phyloP scores from a whole-genome alignment of 371 early-diverging fungal genomes.

The Syncephalastrum sp. region DNA sequence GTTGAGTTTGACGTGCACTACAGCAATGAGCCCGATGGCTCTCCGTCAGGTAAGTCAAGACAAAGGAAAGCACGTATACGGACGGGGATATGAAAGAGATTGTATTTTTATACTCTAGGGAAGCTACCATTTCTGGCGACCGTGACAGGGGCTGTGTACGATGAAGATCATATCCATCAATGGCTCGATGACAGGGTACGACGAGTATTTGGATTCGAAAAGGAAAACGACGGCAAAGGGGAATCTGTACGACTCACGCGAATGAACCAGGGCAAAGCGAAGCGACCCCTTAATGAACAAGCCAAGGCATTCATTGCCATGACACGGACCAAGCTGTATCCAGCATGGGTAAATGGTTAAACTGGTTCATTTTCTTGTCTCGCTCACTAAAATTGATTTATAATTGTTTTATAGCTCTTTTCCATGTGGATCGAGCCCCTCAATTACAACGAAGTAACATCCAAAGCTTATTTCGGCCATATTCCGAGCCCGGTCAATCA shows the following conservation, averaged over 20 bases:
- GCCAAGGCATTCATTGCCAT: constrained; percentile 43
- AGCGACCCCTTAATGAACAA: constrained; percentile 23
- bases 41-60: constrained; percentile 35
- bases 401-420: constrained; percentile 29
- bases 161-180: constrained; percentile 29
- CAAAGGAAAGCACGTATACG: background rate
- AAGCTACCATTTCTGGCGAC: constrained; percentile 45
- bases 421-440: constrained; percentile 49
- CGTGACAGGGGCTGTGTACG: constrained; percentile 34
- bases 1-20: constrained; percentile 32
- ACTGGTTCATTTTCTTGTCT: background rate
- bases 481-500: constrained; percentile 34
- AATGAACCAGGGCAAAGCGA: constrained; percentile 23
- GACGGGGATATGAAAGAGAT: no score
- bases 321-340: constrained; percentile 37
- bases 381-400: background rate
- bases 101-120: constrained; percentile 14
- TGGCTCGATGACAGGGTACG: constrained; percentile 43
- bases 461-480: constrained; percentile 40
- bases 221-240: background rate
- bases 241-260: no score
- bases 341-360: constrained; percentile 36
- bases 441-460: constrained; percentile 34
- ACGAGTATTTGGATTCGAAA: background rate
- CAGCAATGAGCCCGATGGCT: constrained; percentile 44